A percentile compares a stretch with the other conserved stretches of the same genome.
Conservation (phyloP, 208 protist species). For the Naegleria gruberi region DNA sequence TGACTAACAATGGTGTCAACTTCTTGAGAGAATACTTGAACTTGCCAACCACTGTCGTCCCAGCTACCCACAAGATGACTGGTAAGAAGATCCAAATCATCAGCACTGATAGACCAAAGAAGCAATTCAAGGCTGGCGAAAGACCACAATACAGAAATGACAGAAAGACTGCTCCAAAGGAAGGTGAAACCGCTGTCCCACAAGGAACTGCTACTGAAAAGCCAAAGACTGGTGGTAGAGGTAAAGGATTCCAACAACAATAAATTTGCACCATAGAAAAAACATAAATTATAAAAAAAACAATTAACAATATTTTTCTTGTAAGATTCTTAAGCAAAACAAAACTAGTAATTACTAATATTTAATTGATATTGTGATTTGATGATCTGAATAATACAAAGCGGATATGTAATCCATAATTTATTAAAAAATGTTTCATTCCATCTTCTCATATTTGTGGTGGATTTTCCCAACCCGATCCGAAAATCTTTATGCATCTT, state of each 20-base stretch:
- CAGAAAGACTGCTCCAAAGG: background rate
- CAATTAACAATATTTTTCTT: no score
- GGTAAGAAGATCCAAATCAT: background rate
- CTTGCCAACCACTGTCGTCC: slow-evolving; percentile 67
- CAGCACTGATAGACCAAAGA: background rate
- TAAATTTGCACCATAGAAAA: background rate
- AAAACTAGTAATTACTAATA: no score
- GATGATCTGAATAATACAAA: no score
- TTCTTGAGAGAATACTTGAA: slow-evolving; percentile 83
- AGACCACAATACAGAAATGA: background rate
- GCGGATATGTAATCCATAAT: no score
- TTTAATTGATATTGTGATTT: no score
- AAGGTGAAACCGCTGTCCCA: background rate
- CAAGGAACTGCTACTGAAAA: slow-evolving; percentile 4
- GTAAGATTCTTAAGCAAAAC: no score
- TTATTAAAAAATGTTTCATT: no score
- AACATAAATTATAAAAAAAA: background rate
- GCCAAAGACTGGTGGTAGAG: background rate
- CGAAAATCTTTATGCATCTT: no score
- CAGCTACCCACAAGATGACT: slow-evolving; percentile 25
- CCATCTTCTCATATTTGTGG: no score
- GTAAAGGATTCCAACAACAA: slow-evolving; percentile 10
- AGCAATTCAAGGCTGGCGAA: background rate
- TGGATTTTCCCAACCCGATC: no score
- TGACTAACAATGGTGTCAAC: slow-evolving; percentile 74